Conservation (phyloP, 2,329 filamentous ascomycete species). For the Alternaria viburni region DNA sequence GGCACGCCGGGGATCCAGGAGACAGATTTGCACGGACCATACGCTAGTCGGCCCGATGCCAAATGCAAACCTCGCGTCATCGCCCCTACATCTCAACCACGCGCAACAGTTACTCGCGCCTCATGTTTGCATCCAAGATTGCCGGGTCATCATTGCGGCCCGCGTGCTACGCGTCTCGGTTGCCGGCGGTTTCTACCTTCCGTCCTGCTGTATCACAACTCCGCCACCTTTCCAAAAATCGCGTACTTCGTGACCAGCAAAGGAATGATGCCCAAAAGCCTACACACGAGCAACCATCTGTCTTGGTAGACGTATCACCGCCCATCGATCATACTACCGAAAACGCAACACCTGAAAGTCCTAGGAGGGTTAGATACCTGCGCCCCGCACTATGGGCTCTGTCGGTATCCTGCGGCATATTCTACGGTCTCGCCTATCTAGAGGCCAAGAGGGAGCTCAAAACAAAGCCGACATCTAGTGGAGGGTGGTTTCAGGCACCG, state of each 20-base stretch:
- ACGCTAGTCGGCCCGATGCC: conserved; percentile 13
- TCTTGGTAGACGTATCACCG: conserved; percentile 7
- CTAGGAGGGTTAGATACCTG: conserved; percentile 30
- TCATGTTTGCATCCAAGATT: conserved; percentile 13
- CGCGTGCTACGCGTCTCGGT: not conserved
- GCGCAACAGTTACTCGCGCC: not conserved
- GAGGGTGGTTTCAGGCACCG: conserved; percentile 23
- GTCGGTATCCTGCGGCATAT: conserved; percentile 36
- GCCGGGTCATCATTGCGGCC: conserved; percentile 8
- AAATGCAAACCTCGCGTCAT: conserved; percentile 13
- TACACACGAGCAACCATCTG: conserved; percentile 8
- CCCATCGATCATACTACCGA: not conserved
- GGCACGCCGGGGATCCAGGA: not conserved
- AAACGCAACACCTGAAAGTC: conserved; percentile 7
- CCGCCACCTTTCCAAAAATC: conserved; percentile 6
- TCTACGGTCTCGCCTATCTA: conserved; percentile 34
- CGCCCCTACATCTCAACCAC: conserved; percentile 6
- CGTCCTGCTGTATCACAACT: conserved; percentile 1
- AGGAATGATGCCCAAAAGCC: conserved; percentile 3
- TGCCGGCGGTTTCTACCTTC: not conserved
- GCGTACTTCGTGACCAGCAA: conserved; percentile 8
- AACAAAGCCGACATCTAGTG: conserved; percentile 8
- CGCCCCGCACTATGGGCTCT: conserved; percentile 40
- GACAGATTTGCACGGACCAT: conserved; percentile 2
- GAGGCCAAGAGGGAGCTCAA: conserved; percentile 37